Percentiles rank a stretch among this genome's conserved stretches.
Conservation (phyloP, 176 grass and related monocot species). For the Ensete glaucum region DNA sequence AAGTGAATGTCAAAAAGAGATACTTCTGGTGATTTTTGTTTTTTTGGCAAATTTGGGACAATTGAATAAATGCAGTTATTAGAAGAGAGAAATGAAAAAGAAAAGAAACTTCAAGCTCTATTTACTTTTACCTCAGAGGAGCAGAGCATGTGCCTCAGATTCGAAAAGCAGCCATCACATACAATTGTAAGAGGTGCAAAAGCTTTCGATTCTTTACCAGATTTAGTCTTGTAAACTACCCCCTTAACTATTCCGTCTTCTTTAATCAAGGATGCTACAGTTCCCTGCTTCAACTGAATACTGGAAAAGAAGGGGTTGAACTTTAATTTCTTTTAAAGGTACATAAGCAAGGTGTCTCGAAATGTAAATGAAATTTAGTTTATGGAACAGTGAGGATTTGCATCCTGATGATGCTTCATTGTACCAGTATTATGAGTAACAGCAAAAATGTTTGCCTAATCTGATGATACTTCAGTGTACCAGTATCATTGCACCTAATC, state of each 20-base stretch:
- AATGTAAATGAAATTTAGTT: no score
- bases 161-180: constrained; percentile 91
- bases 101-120: not conserved
- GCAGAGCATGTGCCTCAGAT: constrained; percentile 64
- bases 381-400: no score
- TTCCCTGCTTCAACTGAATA: constrained; percentile 82
- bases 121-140: constrained; percentile 54
- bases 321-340: no score
- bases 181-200: constrained; percentile 80
- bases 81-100: not conserved
- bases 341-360: no score
- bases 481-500: no score
- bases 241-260: constrained; percentile 76
- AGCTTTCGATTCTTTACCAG: constrained; percentile 63
- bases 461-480: no score
- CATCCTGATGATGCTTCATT: no score
- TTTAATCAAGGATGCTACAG: constrained; percentile 74
- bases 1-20: no score
- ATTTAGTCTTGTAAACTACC: constrained; percentile 76
- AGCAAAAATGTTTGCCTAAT: no score
- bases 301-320: constrained; percentile 19
- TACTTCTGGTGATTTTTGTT: not conserved
- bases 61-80: not conserved
- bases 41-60: not conserved
- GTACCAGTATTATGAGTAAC: no score